phyloP scores from a whole-genome alignment of 169 alveolate genomes.

The Plasmodium falciparum region DNA sequence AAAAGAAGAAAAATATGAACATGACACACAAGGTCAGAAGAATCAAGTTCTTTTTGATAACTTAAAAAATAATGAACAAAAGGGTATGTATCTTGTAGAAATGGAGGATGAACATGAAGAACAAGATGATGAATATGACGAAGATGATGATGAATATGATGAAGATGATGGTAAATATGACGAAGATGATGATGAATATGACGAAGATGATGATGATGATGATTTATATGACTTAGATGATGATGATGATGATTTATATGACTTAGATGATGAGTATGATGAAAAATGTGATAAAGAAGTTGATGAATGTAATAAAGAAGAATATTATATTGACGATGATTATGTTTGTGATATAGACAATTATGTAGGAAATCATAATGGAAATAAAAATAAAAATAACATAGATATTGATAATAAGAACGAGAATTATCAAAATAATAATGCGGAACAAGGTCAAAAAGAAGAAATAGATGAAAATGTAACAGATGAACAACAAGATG shows the following conservation, averaged over 20 bases:
- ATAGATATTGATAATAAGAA: no score
- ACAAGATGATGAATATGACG: not conserved
- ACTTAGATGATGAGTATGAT: not conserved
- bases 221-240: not conserved
- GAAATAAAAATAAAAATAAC: no score
- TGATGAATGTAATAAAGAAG: no score
- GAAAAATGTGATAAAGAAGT: not conserved
- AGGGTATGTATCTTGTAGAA: not conserved
- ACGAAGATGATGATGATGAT: not conserved
- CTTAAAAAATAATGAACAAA: not conserved
- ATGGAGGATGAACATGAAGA: not conserved
- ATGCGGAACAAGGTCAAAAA: no score
- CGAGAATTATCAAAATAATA: no score
- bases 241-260: not conserved
- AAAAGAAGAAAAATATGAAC: constrained; percentile 31
- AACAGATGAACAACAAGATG: not conserved
- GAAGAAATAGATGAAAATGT: no score
- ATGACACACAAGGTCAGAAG: not conserved
- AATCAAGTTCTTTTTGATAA: not conserved
- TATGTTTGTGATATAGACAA: no score
- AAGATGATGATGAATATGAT: not conserved
- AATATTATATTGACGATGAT: no score
- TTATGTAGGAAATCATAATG: no score
- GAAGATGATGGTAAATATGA: not conserved
- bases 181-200: not conserved